A percentile compares a stretch with the other conserved stretches of the same genome.
phyloP scores from a whole-genome alignment of 352 stramenopile genomes.

The Globisporangium viniferum region DNA sequence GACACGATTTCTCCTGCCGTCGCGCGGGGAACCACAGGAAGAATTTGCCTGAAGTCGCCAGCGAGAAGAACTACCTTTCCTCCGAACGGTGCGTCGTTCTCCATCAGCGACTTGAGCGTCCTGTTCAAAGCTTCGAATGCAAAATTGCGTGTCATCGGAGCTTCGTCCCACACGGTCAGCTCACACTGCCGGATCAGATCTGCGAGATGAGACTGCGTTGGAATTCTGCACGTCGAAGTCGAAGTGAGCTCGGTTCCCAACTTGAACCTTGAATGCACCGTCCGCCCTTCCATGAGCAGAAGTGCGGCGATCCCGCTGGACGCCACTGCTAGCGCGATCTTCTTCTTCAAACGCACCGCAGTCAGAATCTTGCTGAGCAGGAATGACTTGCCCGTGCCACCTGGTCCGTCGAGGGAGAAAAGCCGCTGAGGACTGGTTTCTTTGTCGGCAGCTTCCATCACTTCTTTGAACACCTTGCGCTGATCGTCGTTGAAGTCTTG shows the following conservation, averaged over 20 bases:
- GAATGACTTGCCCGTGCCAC: not conserved
- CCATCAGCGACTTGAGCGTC: not conserved
- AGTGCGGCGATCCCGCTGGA: constrained; percentile 40
- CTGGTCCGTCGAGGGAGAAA: not conserved
- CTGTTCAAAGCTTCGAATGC: not conserved
- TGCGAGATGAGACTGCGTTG: not conserved
- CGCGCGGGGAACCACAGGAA: not conserved
- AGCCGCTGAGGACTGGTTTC: not conserved
- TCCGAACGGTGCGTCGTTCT: not conserved
- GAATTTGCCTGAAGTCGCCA: not conserved
- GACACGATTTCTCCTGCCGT: not conserved
- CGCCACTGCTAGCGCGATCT: not conserved
- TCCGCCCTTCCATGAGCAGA: not conserved
- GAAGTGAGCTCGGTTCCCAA: not conserved
- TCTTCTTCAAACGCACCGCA: not conserved
- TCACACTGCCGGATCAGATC: not conserved
- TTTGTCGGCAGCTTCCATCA: not conserved
- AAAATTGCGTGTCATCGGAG: not conserved
- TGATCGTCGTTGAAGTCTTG: not conserved
- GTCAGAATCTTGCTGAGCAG: not conserved
- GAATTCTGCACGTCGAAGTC: not conserved
- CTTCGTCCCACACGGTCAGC: not conserved
- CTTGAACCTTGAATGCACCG: not conserved
- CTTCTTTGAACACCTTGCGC: not conserved
- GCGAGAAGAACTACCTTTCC: not conserved